Evolutionary conservation across 2,329 filamentous ascomycete species (phyloP).

Genomic region (Ceratocystis eucalypticola): DNA sequence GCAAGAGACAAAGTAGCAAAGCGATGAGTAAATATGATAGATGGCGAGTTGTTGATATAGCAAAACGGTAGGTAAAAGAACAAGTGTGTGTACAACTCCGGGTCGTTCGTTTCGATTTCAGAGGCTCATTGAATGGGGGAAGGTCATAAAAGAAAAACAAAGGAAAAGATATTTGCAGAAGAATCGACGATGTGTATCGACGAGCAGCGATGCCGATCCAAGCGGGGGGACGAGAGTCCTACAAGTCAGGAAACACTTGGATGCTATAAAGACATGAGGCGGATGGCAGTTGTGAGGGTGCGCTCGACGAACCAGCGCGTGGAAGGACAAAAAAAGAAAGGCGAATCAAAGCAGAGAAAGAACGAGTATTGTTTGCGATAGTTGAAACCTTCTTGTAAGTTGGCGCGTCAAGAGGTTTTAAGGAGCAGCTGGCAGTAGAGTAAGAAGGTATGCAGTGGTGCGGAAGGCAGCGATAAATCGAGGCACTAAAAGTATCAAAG

Average conservation of each 20-base stretch:
- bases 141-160: conserved; percentile 22
- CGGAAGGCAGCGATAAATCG: neutral
- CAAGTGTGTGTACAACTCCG: conserved; percentile 23
- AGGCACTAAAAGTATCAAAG: neutral
- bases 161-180: conserved; percentile 25
- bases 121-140: conserved; percentile 29
- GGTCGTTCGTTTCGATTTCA: conserved; percentile 27
- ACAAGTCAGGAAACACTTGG: neutral
- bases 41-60: neutral
- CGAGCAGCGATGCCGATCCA: conserved; percentile 12
- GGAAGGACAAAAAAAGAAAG: conserved; percentile 12
- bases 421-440: neutral
- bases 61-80: conserved; percentile 12
- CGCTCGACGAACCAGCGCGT: conserved; percentile 11
- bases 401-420: neutral
- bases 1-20: neutral
- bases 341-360: neutral
- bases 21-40: neutral
- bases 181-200: conserved; percentile 17
- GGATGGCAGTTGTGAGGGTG: neutral
- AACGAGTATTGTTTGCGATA: conserved; percentile 4
- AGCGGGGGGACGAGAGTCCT: conserved; percentile 10
- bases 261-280: conserved; percentile 18
- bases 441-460: neutral
- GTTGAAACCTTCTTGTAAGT: neutral